Evolutionary conservation across 495 filamentous ascomycete genomes (phyloP).

Genomic region (Clohesyomyces aquaticus): DNA sequence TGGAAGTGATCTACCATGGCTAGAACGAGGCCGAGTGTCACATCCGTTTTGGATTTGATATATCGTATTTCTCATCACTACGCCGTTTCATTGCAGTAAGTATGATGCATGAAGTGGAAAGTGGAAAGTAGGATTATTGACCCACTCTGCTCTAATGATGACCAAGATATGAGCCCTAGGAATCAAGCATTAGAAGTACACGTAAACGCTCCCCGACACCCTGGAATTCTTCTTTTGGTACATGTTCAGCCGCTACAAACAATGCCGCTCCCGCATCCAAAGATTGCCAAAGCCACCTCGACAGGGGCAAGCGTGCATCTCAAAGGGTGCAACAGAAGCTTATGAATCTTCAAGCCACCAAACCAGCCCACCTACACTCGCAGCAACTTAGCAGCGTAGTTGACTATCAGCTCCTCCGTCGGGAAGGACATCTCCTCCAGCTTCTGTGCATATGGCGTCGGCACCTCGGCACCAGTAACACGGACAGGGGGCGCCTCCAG

Average conservation of each 20-base stretch:
- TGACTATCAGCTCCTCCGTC: slow-evolving; percentile 76
- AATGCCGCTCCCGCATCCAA: background rate
- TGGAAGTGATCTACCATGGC: background rate
- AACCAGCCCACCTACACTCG: slow-evolving; percentile 58
- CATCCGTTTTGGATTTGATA: too few relatives aligned
- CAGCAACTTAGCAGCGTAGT: slow-evolving; percentile 82
- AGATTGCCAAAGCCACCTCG: background rate
- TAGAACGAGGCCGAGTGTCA: too few relatives aligned
- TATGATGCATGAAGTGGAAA: background rate
- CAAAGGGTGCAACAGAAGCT: background rate
- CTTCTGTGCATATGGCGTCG: slow-evolving; percentile 86
- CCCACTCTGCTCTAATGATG: slow-evolving; percentile 27
- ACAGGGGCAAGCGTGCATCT: background rate
- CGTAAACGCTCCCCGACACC: slow-evolving; percentile 29
- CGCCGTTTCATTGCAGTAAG: too few relatives aligned
- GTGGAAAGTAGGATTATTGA: slow-evolving; percentile 24
- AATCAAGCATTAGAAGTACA: slow-evolving; percentile 39
- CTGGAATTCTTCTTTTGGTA: slow-evolving; percentile 37
- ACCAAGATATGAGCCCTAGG: slow-evolving; percentile 10
- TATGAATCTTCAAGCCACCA: slow-evolving; percentile 16
- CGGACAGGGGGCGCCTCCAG: slow-evolving; percentile 89
- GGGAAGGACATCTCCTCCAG: slow-evolving; percentile 95
- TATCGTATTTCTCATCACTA: too few relatives aligned
- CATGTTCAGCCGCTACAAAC: slow-evolving; percentile 17
- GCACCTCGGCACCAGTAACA: slow-evolving; percentile 94